A percentile compares a stretch with the other conserved stretches of the same genome.
These are phyloP conservation scores for Ascochyta koolunga DNA, from an alignment of 2,329 filamentous ascomycete species.

Conservation along the genomic window DNA sequence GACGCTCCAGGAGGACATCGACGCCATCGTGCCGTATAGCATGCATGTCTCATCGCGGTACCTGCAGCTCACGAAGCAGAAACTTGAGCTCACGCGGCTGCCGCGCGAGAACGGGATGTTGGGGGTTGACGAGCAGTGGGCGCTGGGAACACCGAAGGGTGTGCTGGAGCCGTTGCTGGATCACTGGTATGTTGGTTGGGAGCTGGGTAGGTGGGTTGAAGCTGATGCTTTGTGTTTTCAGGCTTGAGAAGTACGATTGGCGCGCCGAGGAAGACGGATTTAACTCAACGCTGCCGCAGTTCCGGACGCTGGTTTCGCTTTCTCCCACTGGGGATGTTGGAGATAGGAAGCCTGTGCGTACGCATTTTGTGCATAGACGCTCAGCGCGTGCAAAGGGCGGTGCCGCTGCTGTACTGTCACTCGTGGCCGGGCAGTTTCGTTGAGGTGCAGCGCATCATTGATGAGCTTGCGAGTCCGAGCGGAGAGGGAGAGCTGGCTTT, in stretches of 20 bases:
- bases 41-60: constrained; percentile 66
- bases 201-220: too few species aligned
- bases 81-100: constrained; percentile 55
- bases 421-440: constrained; percentile 70
- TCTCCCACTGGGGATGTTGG: not conserved
- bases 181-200: constrained; percentile 57
- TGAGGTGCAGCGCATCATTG: constrained; percentile 62
- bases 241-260: constrained; percentile 72
- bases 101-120: constrained; percentile 4
- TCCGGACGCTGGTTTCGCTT: constrained; percentile 61
- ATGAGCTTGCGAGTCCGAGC: constrained; percentile 61
- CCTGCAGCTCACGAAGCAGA: constrained; percentile 69
- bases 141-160: constrained; percentile 62
- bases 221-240: not conserved
- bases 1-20: constrained; percentile 17
- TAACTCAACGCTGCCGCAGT: constrained; percentile 68
- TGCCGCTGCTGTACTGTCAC: constrained; percentile 69
- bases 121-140: constrained; percentile 49
- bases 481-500: constrained; percentile 55
- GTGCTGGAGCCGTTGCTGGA: constrained; percentile 69
- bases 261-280: constrained; percentile 63
- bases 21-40: constrained; percentile 36
- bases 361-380: constrained; percentile 69
- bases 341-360: constrained; percentile 50
- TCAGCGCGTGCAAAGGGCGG: constrained; percentile 60